Percentiles rank a stretch among this genome's conserved stretches.
Evolutionary conservation across 2,329 filamentous ascomycete species (phyloP).

Genomic region (Aspergillus pseudoterreus): DNA sequence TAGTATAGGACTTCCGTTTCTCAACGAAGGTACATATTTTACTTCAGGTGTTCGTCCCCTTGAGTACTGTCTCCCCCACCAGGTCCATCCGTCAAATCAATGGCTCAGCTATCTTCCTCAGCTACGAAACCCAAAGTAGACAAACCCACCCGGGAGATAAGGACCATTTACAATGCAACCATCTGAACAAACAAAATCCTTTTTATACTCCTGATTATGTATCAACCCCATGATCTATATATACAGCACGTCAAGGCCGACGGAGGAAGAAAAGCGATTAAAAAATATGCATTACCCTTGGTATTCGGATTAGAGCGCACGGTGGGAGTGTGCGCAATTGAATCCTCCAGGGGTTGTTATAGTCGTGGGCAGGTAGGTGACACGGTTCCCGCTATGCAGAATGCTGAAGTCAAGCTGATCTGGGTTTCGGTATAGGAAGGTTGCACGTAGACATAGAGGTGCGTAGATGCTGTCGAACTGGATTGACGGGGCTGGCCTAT

Average conservation of each 20-base stretch:
- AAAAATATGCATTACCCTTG: neutral
- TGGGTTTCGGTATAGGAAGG: neutral
- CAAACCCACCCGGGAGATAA: too few species aligned
- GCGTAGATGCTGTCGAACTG: neutral
- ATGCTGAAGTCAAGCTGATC: neutral
- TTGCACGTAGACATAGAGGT: neutral
- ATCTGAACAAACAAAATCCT: neutral
- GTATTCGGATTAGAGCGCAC: neutral
- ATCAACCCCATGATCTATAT: slow-evolving; percentile 7
- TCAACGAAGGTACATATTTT: too few species aligned
- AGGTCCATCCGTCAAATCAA: too few species aligned
- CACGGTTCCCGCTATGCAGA: neutral
- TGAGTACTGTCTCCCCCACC: too few species aligned
- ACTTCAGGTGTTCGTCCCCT: too few species aligned
- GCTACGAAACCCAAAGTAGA: too few species aligned
- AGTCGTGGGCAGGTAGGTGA: neutral
- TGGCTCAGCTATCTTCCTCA: too few species aligned
- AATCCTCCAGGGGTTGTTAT: neutral
- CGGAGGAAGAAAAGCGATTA: neutral
- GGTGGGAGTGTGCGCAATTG: neutral
- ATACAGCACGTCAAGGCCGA: slow-evolving; percentile 4
- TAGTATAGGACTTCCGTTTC: too few species aligned
- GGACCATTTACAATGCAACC: too few species aligned
- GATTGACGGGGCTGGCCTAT: slow-evolving; percentile 9
- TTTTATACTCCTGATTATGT: slow-evolving; percentile 8